These are phyloP conservation scores for Pyrus bretschneideri DNA, from an alignment of 306 rosid genomes.

Conservation along the genomic window DNA sequence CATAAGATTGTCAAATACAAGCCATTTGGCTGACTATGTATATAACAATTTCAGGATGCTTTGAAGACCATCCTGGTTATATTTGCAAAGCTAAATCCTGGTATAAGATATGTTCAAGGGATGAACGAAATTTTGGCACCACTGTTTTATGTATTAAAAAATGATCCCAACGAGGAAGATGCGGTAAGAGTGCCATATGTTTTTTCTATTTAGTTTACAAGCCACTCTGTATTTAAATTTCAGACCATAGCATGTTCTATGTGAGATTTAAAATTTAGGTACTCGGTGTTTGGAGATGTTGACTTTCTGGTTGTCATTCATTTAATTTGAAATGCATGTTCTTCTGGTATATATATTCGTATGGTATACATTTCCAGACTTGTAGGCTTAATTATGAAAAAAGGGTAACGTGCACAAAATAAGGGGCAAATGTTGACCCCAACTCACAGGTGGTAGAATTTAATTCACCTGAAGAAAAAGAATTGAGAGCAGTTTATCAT, in stretches of 20 bases:
- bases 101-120: slow-evolving; percentile 97
- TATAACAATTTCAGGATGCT: slow-evolving; percentile 66
- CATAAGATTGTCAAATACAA: not conserved
- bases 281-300: not conserved
- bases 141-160: slow-evolving; percentile 74
- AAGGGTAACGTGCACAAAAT: not conserved
- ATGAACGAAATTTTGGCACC: slow-evolving; percentile 99
- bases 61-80: slow-evolving; percentile 71
- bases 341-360: not conserved
- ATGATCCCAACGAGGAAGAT: slow-evolving; percentile 85
- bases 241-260: not conserved
- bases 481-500: not conserved
- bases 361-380: not conserved
- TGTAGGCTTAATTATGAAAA: not conserved
- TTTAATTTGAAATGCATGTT: not conserved
- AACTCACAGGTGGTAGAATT: not conserved
- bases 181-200: slow-evolving; percentile 47
- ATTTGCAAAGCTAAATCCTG: slow-evolving; percentile 95
- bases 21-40: slow-evolving; percentile 14
- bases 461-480: not conserved
- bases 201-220: not conserved
- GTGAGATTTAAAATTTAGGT: not conserved
- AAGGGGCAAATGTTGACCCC: not conserved
- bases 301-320: not conserved
- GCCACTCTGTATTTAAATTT: not conserved